A percentile compares a stretch with the other conserved stretches of the same genome.
Conservation (phyloP, 2,329 filamentous ascomycete species). For the Magnaporthiopsis rhizophila region DNA sequence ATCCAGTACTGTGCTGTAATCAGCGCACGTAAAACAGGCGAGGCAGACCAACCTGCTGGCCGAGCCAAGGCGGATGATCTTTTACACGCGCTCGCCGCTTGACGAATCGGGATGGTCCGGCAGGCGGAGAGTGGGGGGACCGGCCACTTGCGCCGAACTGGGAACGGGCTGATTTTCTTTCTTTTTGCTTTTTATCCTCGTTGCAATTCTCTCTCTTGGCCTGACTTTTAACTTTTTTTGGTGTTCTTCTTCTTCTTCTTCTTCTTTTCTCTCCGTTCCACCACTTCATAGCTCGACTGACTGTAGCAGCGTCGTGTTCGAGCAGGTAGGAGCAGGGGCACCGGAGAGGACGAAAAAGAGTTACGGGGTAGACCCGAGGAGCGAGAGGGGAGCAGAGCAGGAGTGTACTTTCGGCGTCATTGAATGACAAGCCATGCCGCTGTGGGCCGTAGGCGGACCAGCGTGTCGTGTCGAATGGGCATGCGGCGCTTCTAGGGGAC, state of each 20-base stretch:
- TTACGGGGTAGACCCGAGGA: background rate
- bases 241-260: no score
- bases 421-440: background rate
- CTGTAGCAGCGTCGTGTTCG: background rate
- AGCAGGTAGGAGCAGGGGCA: background rate
- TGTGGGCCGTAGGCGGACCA: background rate
- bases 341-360: background rate
- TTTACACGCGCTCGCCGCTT: background rate
- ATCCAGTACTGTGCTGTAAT: background rate
- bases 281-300: background rate
- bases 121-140: background rate
- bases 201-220: background rate
- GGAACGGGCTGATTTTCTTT: background rate
- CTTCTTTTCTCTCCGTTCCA: background rate
- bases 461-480: background rate
- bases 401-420: background rate
- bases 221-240: background rate
- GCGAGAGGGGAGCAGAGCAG: background rate
- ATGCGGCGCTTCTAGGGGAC: background rate
- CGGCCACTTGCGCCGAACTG: background rate
- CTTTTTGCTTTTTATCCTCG: background rate
- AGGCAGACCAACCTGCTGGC: background rate
- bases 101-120: background rate
- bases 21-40: background rate
- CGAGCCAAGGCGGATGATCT: background rate